These are phyloP conservation scores for Polygonum aviculare DNA, from an alignment of 148 eudicot species.

Conservation along the genomic window DNA sequence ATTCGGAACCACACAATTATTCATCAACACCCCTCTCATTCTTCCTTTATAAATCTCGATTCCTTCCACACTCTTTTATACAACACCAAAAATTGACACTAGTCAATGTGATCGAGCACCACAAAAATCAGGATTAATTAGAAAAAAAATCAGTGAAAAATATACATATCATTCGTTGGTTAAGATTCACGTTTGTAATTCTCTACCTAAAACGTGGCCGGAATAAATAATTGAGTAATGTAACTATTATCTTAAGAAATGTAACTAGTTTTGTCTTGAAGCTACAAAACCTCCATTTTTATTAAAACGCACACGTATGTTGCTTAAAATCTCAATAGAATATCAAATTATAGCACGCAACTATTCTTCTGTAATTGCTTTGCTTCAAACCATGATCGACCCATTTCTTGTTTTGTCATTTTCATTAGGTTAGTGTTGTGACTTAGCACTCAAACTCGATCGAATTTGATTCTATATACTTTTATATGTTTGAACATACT, in stretches of 20 bases:
- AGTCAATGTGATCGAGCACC: no score
- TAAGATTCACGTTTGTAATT: no score
- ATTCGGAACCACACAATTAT: not conserved
- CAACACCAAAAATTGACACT: no score
- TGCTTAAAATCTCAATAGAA: not conserved
- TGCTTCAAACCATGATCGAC: not conserved
- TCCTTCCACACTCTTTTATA: no score
- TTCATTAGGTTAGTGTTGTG: not conserved
- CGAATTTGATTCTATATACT: not conserved
- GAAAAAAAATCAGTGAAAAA: no score
- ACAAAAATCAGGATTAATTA: no score
- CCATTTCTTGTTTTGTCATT: not conserved
- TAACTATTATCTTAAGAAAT: not conserved
- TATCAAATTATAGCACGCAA: not conserved
- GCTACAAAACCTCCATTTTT: not conserved
- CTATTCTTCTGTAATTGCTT: not conserved
- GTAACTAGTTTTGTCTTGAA: not conserved
- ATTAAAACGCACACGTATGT: not conserved
- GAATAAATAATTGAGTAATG: no score
- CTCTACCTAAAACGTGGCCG: no score
- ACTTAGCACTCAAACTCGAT: not conserved
- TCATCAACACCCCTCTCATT: no score
- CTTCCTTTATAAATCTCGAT: no score
- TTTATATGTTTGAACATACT: no score
- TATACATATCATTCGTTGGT: no score